Conservation (phyloP, 331 rosid species). For the Malus hybrid region DNA sequence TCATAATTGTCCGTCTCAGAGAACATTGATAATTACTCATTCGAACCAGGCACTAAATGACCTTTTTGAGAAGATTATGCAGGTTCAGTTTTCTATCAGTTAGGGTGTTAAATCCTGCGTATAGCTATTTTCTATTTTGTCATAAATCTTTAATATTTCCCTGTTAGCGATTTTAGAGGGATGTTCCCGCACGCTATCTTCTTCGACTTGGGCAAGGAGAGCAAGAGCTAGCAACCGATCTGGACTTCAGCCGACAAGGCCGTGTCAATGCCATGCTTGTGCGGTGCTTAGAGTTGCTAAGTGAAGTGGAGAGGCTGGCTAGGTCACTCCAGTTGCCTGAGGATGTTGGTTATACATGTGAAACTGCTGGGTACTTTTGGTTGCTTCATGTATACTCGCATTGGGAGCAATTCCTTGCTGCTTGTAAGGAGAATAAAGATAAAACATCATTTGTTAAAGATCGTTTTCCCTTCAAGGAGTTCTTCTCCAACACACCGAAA, state of each 20-base stretch:
- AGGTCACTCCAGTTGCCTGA: conserved; percentile 94
- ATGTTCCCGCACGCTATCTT: conserved; percentile 98
- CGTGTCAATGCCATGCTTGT: conserved; percentile 99
- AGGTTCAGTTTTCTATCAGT: conserved; percentile 27
- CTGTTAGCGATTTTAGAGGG: conserved; percentile 55
- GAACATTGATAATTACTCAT: conserved; percentile 91
- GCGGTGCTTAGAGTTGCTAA: conserved; percentile 71
- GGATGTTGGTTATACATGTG: conserved; percentile 99
- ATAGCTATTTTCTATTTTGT: not conserved
- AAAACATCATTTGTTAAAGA: conserved; percentile 65
- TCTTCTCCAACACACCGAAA: conserved; percentile 55
- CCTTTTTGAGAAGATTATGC: conserved; percentile 94
- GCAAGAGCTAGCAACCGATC: conserved; percentile 97
- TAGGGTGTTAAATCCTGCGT: not conserved
- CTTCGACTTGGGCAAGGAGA: conserved; percentile 99
- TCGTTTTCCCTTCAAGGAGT: conserved; percentile 94
- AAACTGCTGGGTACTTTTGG: conserved; percentile 99
- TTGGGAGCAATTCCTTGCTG: conserved; percentile 90
- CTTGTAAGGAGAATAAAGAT: conserved; percentile 65
- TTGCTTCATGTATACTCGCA: conserved; percentile 95
- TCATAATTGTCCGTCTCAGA: conserved; percentile 95
- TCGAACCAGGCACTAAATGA: conserved; percentile 97
- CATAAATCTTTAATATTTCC: not conserved
- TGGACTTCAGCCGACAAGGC: conserved; percentile 96
- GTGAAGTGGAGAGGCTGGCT: conserved; percentile 91